Evolutionary conservation across 768 basidiomycete genomes (phyloP).

Genomic region (Albatrellus ellisii): DNA sequence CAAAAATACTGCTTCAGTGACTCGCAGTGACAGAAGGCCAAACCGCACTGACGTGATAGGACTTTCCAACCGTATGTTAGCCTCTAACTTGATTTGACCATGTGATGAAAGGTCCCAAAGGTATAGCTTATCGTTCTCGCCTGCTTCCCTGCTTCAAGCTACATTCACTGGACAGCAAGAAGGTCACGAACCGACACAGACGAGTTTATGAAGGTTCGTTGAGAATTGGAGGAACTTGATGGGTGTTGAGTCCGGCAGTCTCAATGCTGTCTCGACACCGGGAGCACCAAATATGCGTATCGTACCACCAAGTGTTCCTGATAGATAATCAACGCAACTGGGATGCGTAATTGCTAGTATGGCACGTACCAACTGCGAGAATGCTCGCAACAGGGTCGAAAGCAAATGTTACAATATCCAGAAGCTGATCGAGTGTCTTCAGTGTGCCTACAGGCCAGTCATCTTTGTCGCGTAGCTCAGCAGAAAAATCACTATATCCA

Average conservation of each 20-base stretch:
- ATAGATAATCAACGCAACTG: constrained; percentile 2
- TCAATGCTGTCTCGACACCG: constrained; percentile 43
- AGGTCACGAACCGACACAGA: constrained; percentile 43
- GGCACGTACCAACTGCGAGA: constrained; percentile 42
- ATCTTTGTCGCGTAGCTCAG: constrained; percentile 36
- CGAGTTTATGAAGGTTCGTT: constrained; percentile 34
- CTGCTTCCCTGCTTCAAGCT: constrained; percentile 17
- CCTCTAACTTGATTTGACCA: constrained; percentile 38
- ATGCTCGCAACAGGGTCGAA: constrained; percentile 47
- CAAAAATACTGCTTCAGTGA: neutral
- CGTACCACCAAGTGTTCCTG: constrained; percentile 51
- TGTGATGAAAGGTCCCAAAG: constrained; percentile 45
- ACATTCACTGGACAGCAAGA: neutral
- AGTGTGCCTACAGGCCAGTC: constrained; percentile 47
- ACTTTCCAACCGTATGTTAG: constrained; percentile 35
- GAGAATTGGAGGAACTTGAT: constrained; percentile 57
- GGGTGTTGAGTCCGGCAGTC: constrained; percentile 25
- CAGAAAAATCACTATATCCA: constrained; percentile 38
- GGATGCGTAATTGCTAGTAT: neutral
- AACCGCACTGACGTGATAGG: constrained; percentile 22
- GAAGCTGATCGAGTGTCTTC: constrained; percentile 33
- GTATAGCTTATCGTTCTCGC: constrained; percentile 40
- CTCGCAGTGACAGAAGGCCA: constrained; percentile 3
- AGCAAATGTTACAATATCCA: constrained; percentile 39
- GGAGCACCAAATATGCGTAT: constrained; percentile 59